Base-by-base conservation (phyloP, 352 stramenopile species). In the Phytophthora sp. region DNA sequence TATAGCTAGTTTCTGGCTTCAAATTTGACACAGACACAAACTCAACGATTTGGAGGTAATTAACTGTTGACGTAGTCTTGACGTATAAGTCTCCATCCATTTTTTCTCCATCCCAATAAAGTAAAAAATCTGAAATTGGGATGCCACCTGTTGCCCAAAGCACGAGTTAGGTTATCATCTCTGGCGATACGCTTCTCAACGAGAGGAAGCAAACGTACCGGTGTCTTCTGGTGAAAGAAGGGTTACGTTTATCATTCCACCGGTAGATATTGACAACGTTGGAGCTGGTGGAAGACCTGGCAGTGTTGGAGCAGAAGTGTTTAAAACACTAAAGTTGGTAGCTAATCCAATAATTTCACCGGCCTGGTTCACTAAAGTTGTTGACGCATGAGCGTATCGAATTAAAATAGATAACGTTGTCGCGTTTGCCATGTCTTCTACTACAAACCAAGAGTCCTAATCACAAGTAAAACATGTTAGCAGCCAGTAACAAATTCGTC, bases 201-300 rank as follows among this genome's bases (percentile, higher is more conserved):
- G 8, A n/a, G 13, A 44, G 28, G 24, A 27, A 17, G 35, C 0
- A 11, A 54, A 11, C 12, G 15, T 62, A 82, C 73, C 77, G 1
- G 77, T 87, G 42, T 87, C 77, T 20, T 69, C 28, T 6, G 74
- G 74, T 0, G 74, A 79, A 0, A 67, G 13, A 2, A 84, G 24
- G 12, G 30, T 53, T 12, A 74, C 37, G 20, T 52, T 69, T 1
- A 88, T 53, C 11, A 81, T 69, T 20, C 82, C 82, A 12, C 82
- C 82, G 5, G 76, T 89, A 1, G 72, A 50, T 12, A 62, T 62
- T 9, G 77, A 34, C 2, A 85, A 32, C 4, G 26, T 65, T 10
- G 76, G 76, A 2, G 38, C 21, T 5, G 63, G 78, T 1, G 80
- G 77, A 0, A 69, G 27, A 1, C 51, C 50, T 0, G 80, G 83